Percentiles rank a stretch among this genome's conserved stretches.
Conservation (phyloP, 1,139 yeast genomes). For the Zygoascus hellenicus region DNA sequence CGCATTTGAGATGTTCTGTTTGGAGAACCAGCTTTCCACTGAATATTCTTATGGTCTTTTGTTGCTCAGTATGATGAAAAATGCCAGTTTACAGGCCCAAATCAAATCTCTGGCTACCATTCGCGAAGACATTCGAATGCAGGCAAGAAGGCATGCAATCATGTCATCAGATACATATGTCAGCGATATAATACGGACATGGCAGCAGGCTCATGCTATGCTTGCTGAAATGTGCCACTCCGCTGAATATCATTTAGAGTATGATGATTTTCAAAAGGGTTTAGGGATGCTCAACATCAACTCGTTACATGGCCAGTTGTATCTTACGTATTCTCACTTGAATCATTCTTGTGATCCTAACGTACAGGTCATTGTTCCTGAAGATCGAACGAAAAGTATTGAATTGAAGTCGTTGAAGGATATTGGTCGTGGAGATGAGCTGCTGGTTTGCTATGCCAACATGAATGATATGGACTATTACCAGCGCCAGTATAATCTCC, state of each 20-base stretch:
- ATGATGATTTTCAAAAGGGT: slow-evolving; percentile 53
- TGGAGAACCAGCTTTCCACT: slow-evolving; percentile 62
- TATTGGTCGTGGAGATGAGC: slow-evolving; percentile 60
- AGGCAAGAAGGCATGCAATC: slow-evolving; percentile 34
- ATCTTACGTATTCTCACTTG: slow-evolving; percentile 58
- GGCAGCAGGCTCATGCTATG: slow-evolving; percentile 49
- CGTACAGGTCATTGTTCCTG: slow-evolving; percentile 48
- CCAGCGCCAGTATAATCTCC: slow-evolving; percentile 58
- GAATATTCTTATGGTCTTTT: slow-evolving; percentile 60
- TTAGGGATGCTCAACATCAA: slow-evolving; percentile 72
- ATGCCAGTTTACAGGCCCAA: slow-evolving; percentile 36
- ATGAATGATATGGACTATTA: slow-evolving; percentile 52
- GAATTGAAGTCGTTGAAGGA: slow-evolving; percentile 55
- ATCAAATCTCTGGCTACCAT: slow-evolving; percentile 64
- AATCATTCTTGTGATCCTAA: slow-evolving; percentile 78
- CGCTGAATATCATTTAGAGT: slow-evolving; percentile 36
- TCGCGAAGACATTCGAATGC: slow-evolving; percentile 59
- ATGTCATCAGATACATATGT: slow-evolving; percentile 4
- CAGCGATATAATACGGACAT: slow-evolving; percentile 39
- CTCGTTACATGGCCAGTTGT: slow-evolving; percentile 61
- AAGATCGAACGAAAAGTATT: slow-evolving; percentile 26
- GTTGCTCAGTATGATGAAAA: slow-evolving; percentile 45
- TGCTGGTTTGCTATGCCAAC: slow-evolving; percentile 64
- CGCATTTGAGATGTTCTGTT: slow-evolving; percentile 55
- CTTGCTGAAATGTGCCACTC: slow-evolving; percentile 53